Conservation (phyloP, 1,284 basidiomycete genomes). For the Trichosporon coremiiforme region DNA sequence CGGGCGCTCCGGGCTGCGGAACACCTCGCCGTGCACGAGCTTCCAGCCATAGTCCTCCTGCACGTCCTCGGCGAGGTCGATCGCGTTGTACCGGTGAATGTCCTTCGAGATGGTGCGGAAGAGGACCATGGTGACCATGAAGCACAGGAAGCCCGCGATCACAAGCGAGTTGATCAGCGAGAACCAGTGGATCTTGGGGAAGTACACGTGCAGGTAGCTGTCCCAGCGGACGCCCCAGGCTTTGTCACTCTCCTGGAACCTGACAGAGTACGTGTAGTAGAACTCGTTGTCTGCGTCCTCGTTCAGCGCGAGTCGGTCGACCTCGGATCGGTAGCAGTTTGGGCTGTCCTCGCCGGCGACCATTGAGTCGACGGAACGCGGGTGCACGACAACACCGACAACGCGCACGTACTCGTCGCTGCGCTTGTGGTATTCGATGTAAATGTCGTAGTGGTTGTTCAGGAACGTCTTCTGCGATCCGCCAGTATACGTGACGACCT, state of each 20-base stretch:
- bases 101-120: constrained; percentile 84
- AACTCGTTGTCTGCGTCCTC: constrained; percentile 69
- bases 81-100: constrained; percentile 93
- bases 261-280: constrained; percentile 85
- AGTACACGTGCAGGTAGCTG: constrained; percentile 76
- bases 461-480: constrained; percentile 64
- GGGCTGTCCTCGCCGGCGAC: constrained; percentile 37
- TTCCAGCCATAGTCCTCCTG: constrained; percentile 99
- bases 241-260: constrained; percentile 83
- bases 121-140: constrained; percentile 89
- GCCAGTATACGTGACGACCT: constrained; percentile 19
- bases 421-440: constrained; percentile 75
- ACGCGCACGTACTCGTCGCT: constrained; percentile 71
- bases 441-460: constrained; percentile 77
- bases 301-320: constrained; percentile 63
- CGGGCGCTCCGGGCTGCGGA: constrained; percentile 77
- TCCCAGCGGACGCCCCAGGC: constrained; percentile 91
- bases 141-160: constrained; percentile 85
- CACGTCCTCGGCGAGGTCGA: constrained; percentile 91
- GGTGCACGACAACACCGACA: constrained; percentile 91
- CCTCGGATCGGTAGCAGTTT: constrained; percentile 41
- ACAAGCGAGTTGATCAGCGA: constrained; percentile 91
- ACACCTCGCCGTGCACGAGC: constrained; percentile 86
- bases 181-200: constrained; percentile 68
- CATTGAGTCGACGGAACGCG: constrained; percentile 60